Evolutionary conservation across 2,329 filamentous ascomycete species (phyloP), one percentile per base, ranked within the genome.

Genomic region (Pleochaeta shiraiana): DNA sequence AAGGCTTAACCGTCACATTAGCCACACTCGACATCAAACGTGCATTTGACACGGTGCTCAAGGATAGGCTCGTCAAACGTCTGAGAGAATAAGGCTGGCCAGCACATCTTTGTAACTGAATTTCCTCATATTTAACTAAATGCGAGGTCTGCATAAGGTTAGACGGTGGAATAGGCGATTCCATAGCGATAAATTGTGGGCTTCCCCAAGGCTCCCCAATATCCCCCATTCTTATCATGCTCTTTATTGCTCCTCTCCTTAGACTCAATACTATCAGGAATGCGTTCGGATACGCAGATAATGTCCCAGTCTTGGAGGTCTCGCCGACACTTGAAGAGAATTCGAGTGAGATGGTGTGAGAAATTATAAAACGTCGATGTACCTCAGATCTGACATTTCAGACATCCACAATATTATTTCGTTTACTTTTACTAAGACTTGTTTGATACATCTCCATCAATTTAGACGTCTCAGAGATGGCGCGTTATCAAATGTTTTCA

Each of bases 151-250:
- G 3, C 16, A 55, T 55, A 11, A 26, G 28, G 26, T 24, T 55
- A 55, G 50, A 57, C 16, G 21, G 30, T 57, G 30, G 3, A 30
- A 34, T 3, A 4, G 21, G 30, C 11, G n/a, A 24, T 12, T n/a
- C 53, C 24, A 14, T 59, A 12, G 21, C 14, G 12, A 59, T 31
- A 16, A 21, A 30, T 12, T 59, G 57, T 39, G 33, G 7, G n/a
- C 33, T 61, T 24, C 57, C 57, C 16, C 57, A 61, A 24, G 57
- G 57, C 16, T 61, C 57, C 30, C 28, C 57, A 28, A n/a, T 61
- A 34, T 34, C 28, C 16, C 57, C 28, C n/a, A 61, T 61, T 39
- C 28, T 61, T 14, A 34, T 39, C 24, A 14, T 61, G 21, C 57
- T 37, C 1, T 21, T 9, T 61, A 37, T 21, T 34, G 57, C 34